phyloP scores from a whole-genome alignment of 768 basidiomycete genomes.

The Pholiota microspora region DNA sequence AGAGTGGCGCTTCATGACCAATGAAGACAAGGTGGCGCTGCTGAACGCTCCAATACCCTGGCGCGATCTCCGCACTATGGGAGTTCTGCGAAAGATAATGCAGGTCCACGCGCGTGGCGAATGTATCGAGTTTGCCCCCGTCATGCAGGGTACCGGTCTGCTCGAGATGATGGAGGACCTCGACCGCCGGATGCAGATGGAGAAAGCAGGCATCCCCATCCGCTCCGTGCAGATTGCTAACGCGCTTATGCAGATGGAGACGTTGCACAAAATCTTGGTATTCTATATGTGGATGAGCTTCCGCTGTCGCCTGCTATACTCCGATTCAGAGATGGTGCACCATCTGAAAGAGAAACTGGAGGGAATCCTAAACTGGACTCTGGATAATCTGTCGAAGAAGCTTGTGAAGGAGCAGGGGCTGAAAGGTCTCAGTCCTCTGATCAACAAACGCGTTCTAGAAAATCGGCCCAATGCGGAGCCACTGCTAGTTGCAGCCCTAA shows the following conservation, averaged over 20 bases:
- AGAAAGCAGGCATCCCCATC: neutral
- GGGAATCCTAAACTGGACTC: constrained; percentile 60
- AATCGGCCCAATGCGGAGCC: neutral
- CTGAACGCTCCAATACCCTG: constrained; percentile 54
- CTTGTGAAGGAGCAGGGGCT: neutral
- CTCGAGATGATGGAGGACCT: constrained; percentile 40
- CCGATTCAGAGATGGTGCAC: constrained; percentile 42
- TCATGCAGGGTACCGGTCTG: constrained; percentile 35
- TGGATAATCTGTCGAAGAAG: constrained; percentile 40
- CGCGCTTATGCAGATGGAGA: constrained; percentile 50
- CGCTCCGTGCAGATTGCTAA: constrained; percentile 5
- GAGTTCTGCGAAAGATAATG: constrained; percentile 38
- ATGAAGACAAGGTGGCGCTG: constrained; percentile 40
- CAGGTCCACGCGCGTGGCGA: constrained; percentile 36
- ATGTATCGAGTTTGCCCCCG: constrained; percentile 39
- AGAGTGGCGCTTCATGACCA: constrained; percentile 34
- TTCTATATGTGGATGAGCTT: constrained; percentile 85
- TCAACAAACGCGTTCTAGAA: neutral
- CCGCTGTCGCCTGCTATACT: constrained; percentile 67
- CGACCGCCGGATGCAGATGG: constrained; percentile 12
- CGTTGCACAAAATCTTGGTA: constrained; percentile 71
- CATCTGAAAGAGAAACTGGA: constrained; percentile 64
- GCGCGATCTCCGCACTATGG: constrained; percentile 36
- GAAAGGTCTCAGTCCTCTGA: neutral
- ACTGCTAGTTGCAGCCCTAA: neutral